These are phyloP conservation scores for Talaromyces albobiverticillius DNA, from an alignment of 2,329 filamentous ascomycete genomes.

Conservation along the genomic window DNA sequence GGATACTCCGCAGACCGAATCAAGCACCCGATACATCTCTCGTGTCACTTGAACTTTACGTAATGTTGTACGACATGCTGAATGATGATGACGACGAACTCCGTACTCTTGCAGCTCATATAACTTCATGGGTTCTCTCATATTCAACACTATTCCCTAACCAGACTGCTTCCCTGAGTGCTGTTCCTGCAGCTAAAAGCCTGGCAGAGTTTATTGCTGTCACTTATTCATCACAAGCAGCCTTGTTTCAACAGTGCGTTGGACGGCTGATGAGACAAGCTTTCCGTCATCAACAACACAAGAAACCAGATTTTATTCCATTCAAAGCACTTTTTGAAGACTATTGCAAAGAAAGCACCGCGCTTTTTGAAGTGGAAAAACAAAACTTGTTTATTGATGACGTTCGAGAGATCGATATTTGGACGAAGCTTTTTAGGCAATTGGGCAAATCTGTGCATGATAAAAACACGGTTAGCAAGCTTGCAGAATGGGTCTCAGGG, in stretches of 20 bases:
- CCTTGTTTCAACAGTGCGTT: conserved; percentile 35
- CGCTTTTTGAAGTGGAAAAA: conserved; percentile 81
- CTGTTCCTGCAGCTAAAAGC: conserved; percentile 47
- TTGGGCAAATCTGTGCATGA: conserved; percentile 26
- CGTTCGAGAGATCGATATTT: conserved; percentile 68
- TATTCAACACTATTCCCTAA: conserved; percentile 28
- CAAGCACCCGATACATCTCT: conserved; percentile 21
- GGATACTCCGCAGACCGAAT: conserved; percentile 40
- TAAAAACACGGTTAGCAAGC: conserved; percentile 18
- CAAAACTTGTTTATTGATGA: conserved; percentile 93
- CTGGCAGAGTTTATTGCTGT: conserved; percentile 34
- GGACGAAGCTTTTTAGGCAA: conserved; percentile 54
- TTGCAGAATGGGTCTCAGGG: conserved; percentile 31
- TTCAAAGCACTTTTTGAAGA: conserved; percentile 29
- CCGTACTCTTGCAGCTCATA: conserved; percentile 58
- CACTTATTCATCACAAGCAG: conserved; percentile 30
- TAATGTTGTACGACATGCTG: conserved; percentile 71
- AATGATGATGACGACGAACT: conserved; percentile 93
- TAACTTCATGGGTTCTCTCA: conserved; percentile 36
- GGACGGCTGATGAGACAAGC: conserved; percentile 31
- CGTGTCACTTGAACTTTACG: conserved; percentile 54
- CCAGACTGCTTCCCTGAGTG: conserved; percentile 38
- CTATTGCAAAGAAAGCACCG: conserved; percentile 36
- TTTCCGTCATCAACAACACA: conserved; percentile 21
- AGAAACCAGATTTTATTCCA: conserved; percentile 17